Conservation (phyloP, 1,139 yeast genomes). For the Saccharomyces pastorianus region DNA sequence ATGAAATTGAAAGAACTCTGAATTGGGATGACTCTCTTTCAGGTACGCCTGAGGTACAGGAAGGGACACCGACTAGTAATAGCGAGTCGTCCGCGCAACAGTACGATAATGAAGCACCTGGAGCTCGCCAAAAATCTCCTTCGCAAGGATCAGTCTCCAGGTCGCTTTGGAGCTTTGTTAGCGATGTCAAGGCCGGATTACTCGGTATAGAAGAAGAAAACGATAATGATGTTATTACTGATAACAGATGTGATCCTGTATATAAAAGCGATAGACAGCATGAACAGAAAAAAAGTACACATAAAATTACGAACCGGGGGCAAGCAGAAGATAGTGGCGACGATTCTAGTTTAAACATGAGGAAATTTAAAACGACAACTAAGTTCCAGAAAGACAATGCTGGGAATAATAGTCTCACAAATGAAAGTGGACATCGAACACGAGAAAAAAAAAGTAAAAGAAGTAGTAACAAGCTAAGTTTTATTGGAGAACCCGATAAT, state of each 20-base stretch:
- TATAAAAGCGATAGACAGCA: background rate
- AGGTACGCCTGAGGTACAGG: slow-evolving; percentile 7
- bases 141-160: slow-evolving; percentile 26
- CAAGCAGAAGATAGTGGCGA: slow-evolving; percentile 2
- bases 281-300: background rate
- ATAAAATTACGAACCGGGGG: background rate
- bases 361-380: slow-evolving; percentile 14
- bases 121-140: slow-evolving; percentile 28
- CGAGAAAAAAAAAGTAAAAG: background rate
- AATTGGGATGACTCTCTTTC: slow-evolving; percentile 29
- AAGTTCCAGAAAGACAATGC: slow-evolving; percentile 3
- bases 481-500: slow-evolving; percentile 8
- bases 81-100: background rate
- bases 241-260: slow-evolving; percentile 1
- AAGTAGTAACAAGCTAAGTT: slow-evolving; percentile 10
- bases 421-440: background rate
- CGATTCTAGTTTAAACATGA: slow-evolving; percentile 6
- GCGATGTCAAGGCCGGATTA: slow-evolving; percentile 34
- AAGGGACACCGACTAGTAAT: slow-evolving; percentile 6
- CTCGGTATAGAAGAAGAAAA: slow-evolving; percentile 32
- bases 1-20: slow-evolving; percentile 52
- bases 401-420: background rate
- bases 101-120: slow-evolving; percentile 12
- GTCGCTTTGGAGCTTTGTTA: slow-evolving; percentile 36
- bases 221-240: slow-evolving; percentile 2